Evolutionary conservation across 2,329 filamentous ascomycete genomes (phyloP), one percentile per base, ranked within the genome.

Genomic region (Aureobasidium sp.): DNA sequence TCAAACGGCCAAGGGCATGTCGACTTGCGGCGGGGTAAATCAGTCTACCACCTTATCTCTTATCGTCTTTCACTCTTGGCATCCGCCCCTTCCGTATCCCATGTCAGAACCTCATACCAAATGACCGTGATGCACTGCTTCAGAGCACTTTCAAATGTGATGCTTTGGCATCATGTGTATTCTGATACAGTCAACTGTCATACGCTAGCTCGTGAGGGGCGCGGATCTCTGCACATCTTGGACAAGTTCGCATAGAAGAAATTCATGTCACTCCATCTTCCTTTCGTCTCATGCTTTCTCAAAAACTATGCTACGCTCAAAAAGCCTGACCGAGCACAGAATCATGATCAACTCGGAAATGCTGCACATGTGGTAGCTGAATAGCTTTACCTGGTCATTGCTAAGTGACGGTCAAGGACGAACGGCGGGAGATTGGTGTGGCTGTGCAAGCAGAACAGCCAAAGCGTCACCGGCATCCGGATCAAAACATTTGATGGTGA

Each of bases 401-500:
- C 16, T 29, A 15, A 37, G 34, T 15, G 13, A 15, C 34, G 5
- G 11, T 39, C 34, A 25, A 54, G 50, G 37, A 42, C 50, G 50
- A 25, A 42, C 13, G 25, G 21, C 50, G 50, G 50, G 37, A 54
- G 37, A 41, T 54, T 39, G 30, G 29, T 53, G 50, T 54, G 50
- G 50, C 50, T 54, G 50, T 41, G 50, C 50, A 44, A 30, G 27
- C 45, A 48, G 45, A 48, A 30, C 45, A 48, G 45, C 52, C 36
- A 57, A 44, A 44, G 53, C 41, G 27, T 44, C 41, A 57, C 21
- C 53, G 39, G 53, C 39, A n/a, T 34, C 37, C 16, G 39, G 53
- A 55, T 45, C 53, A 57, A 57, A 57, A 57, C 53, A 57, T 57
- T 44, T 45, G 27, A 42, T 13, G 37, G 34, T 41, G 37, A 55